Evolutionary conservation across 2,329 filamentous ascomycete species (phyloP), one percentile per base, ranked within the genome.

Genomic region (Helotiales sp.): DNA sequence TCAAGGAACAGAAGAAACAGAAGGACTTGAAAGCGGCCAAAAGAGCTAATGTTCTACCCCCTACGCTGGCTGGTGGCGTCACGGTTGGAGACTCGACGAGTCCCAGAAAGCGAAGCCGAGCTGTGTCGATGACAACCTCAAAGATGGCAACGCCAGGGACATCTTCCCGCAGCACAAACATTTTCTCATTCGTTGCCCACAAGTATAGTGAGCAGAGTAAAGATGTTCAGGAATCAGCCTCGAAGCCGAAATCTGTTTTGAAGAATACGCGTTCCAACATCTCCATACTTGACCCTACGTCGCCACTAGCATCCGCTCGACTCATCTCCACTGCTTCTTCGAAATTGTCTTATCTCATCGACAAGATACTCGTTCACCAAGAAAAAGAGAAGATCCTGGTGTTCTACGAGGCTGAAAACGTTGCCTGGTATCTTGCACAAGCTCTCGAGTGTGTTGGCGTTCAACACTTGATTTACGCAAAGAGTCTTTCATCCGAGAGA

Each of bases 401-500:
- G 9, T 98, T 98, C 72, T 97, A 96, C 71, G 91, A 96, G 60
- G 88, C 89, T 30, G 89, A 95, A 59, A 93, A 96, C 65, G 81
- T 89, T 2, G 93, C 91, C 1, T 96, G 84, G 72, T 96, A 96
- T 74, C 82, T 97, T 36, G 89, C 91, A 0, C 87, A 92, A 69
- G 85, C 88, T 29, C 80, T 98, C 0, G 93, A 97, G 64, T 80
- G 93, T 77, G 75, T 86, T 9, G 79, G 83, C 66, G 76, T 87
- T 4, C 76, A 81, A 19, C 79, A 86, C 52, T 75, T 91, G 3
- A 88, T 87, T 57, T 92, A 91, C 65, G 84, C 87, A 12, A 85
- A 84, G 63, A 78, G 79, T 1, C 75, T 92, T 1, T 79, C 81
- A 1, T 78, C 83, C 0, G 77, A 81, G 12, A 80, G 84, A 5